Base-by-base conservation (phyloP, 208 protist genomes). In the Crithidia sp. region DNA sequence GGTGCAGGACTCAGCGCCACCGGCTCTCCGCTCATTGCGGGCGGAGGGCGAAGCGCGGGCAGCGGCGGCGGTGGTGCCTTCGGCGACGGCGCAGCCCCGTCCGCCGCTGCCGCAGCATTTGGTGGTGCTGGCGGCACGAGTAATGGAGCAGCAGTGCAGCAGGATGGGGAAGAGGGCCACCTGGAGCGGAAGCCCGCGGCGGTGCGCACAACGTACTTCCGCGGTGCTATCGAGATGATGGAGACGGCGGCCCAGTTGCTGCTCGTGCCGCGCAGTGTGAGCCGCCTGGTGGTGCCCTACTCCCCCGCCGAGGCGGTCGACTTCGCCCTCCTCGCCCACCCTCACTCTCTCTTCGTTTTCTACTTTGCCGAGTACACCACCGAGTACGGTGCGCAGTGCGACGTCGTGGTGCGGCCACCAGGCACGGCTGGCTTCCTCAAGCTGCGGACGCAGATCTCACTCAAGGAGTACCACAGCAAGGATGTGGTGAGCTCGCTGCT, bases 361-460 rank as follows among this genome's bases (percentile, higher is more conserved):
- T 96, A 93, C 78, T 95, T 94, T 74, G 86, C 87, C 45, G 92
- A 96, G 70, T 96, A 93, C 83, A 76, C 81, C 7, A 93, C 85
- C 59, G 76, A 83, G 47, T 82, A 79, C 55, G 89, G 88, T 41
- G 67, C 74, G 7, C 73, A 81, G 61, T 94, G 91, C 74, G 84
- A 88, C 54, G 84, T 92, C 13, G 76, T 96, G 37, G 73, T 96
- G 9, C 90, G 90, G 4, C 92, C 92, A 13, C 88, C 90, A 10
- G 52, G 73, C 66, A 50, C 67, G 40, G 74, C 52, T 5, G 77
- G 71, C 52, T 96, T 93, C 75, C 60, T 92, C 45, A 77, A 83
- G 52, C 85, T 90, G 39, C 78, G 81, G 45, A 70, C 87, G 68
- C 92, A 93, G 62, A 77, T 90, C 7, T 79, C 84, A 5, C 71